Conservation (phyloP, 305 asterid species). For the Fraxinus paxiana region DNA sequence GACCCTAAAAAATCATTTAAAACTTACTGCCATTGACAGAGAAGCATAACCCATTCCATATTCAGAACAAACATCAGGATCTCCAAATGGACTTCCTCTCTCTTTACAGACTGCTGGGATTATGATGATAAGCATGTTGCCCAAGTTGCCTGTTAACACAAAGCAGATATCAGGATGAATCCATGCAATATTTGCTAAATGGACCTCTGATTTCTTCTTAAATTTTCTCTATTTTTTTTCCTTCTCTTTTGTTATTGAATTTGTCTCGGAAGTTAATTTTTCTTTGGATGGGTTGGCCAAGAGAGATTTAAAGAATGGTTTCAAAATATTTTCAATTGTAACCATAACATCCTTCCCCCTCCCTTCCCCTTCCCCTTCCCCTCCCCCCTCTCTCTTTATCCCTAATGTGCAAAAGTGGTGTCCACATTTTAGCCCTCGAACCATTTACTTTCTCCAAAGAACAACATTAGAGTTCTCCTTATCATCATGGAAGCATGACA, state of each 20-base stretch:
- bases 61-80: conserved; percentile 51
- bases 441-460: not conserved
- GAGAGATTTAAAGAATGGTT: not conserved
- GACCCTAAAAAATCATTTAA: not conserved
- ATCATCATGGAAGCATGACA: not conserved
- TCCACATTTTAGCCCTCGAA: not conserved
- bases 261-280: not conserved
- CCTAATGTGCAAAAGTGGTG: not conserved
- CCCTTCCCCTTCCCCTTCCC: not conserved
- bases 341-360: not conserved
- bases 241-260: not conserved
- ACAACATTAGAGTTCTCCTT: not conserved
- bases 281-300: not conserved
- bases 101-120: conserved; percentile 88
- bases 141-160: conserved; percentile 63
- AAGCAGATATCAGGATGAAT: conserved; percentile 11
- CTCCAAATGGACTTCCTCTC: conserved; percentile 82
- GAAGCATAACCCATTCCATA: conserved; percentile 84
- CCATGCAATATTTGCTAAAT: not conserved
- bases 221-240: not conserved
- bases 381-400: not conserved
- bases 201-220: not conserved
- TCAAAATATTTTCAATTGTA: not conserved
- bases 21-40: conserved; percentile 87
- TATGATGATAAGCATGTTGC: conserved; percentile 76